These are phyloP conservation scores for Phlebiopsis gigantea DNA, from an alignment of 768 basidiomycete species.

Conservation along the genomic window DNA sequence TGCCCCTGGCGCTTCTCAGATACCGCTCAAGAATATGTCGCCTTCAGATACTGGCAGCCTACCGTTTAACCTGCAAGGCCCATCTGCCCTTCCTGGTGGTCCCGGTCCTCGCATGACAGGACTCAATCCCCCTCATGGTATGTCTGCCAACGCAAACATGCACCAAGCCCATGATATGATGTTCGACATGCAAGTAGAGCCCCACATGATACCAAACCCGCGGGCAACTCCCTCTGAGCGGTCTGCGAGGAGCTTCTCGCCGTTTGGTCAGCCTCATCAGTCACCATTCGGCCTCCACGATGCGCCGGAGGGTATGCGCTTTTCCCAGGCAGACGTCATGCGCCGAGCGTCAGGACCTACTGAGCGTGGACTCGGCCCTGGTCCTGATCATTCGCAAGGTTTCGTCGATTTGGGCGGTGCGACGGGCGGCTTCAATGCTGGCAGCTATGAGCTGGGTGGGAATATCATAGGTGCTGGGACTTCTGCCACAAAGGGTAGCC, in stretches of 20 bases:
- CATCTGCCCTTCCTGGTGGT: background rate
- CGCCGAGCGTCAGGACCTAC: conserved; percentile 16
- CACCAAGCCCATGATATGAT: conserved; percentile 6
- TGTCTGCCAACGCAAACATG: background rate
- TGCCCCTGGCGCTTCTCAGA: conserved; percentile 14
- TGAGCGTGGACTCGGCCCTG: conserved; percentile 18
- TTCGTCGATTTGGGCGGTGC: conserved; percentile 17
- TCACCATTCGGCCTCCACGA: conserved; percentile 17
- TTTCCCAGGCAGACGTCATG: conserved; percentile 18
- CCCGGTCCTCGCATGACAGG: background rate
- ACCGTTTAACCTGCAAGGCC: background rate
- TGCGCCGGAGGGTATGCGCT: conserved; percentile 15
- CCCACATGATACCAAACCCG: conserved; percentile 5
- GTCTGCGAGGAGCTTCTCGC: conserved; percentile 22
- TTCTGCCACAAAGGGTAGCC: conserved; percentile 64
- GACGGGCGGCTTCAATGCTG: conserved; percentile 10
- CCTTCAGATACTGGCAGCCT: background rate
- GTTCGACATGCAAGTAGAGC: background rate
- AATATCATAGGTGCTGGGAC: conserved; percentile 32
- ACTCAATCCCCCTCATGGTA: background rate
- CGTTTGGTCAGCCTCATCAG: conserved; percentile 19
- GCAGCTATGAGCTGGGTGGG: conserved; percentile 15
- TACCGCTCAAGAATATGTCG: background rate
- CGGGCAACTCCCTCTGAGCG: conserved; percentile 19
- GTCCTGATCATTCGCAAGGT: conserved; percentile 12